These are phyloP conservation scores for Diplodia mutila DNA, from an alignment of 2,329 filamentous ascomycete genomes.

Conservation along the genomic window DNA sequence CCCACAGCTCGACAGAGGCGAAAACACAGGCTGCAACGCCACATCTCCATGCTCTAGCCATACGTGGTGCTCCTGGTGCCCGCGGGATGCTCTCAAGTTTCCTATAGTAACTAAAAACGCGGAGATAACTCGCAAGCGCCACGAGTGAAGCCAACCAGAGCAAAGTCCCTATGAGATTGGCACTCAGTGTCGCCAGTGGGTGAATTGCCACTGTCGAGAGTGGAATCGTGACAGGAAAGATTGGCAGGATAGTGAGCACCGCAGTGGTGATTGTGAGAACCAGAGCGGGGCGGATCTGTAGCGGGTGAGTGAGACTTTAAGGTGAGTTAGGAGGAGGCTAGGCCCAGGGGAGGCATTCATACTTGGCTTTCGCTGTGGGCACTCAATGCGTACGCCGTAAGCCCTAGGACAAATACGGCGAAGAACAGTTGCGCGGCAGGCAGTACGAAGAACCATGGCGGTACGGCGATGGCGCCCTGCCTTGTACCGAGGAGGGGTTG, in stretches of 20 bases:
- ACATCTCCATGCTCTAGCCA: conserved; percentile 28
- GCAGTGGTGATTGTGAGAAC: conserved; percentile 31
- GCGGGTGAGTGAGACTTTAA: background rate
- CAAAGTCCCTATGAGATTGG: conserved; percentile 30
- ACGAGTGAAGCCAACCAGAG: conserved; percentile 33
- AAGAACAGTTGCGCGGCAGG: conserved; percentile 37
- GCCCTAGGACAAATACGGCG: conserved; percentile 34
- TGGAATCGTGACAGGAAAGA: conserved; percentile 27
- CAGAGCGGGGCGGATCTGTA: conserved; percentile 31
- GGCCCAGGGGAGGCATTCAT: conserved; percentile 2
- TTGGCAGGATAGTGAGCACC: conserved; percentile 31
- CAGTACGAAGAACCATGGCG: conserved; percentile 33
- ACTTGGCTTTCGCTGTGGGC: conserved; percentile 29
- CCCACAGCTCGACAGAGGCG: conserved; percentile 31
- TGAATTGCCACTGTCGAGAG: conserved; percentile 14
- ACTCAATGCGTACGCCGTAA: conserved; percentile 32
- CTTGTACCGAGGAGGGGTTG: background rate
- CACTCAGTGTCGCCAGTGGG: conserved; percentile 22
- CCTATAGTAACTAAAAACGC: conserved; percentile 27
- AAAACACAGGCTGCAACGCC: conserved; percentile 31
- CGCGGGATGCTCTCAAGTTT: background rate
- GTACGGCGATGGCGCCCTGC: conserved; percentile 27
- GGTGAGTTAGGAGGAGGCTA: background rate
- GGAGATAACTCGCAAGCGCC: conserved; percentile 31
- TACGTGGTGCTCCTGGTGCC: background rate